Percentiles rank a stretch among this genome's conserved stretches.
Evolutionary conservation across 495 filamentous ascomycete genomes (phyloP).

Genomic region (Usnea hakonensis): DNA sequence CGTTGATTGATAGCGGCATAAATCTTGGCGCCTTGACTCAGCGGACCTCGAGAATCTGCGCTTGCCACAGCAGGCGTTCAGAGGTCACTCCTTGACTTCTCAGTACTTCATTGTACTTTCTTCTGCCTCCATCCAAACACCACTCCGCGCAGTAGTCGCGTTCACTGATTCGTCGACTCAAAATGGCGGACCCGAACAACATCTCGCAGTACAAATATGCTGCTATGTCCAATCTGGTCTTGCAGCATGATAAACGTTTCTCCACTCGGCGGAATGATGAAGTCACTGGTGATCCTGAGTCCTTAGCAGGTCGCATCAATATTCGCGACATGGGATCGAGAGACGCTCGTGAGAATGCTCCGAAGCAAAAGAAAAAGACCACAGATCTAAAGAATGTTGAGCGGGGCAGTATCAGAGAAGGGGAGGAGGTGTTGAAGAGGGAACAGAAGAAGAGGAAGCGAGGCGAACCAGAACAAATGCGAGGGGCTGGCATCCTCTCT

Average conservation of each 20-base stretch:
- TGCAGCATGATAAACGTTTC: constrained; percentile 97
- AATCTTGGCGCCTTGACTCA: background rate
- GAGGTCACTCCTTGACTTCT: background rate
- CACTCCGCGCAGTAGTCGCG: constrained; percentile 21
- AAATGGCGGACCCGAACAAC: constrained; percentile 84
- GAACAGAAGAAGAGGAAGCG: constrained; percentile 84
- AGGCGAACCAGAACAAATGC: constrained; percentile 60
- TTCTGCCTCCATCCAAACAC: background rate
- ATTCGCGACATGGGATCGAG: constrained; percentile 91
- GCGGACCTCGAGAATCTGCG: background rate
- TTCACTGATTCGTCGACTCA: constrained; percentile 26
- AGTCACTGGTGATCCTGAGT: constrained; percentile 94
- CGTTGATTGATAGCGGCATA: background rate
- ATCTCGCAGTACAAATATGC: constrained; percentile 99
- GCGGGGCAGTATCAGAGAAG: constrained; percentile 72
- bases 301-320: constrained; percentile 84
- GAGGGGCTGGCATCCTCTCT: constrained; percentile 74
- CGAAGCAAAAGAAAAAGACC: constrained; percentile 60
- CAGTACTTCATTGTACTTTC: background rate
- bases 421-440: constrained; percentile 75
- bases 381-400: constrained; percentile 59
- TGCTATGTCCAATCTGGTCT: constrained; percentile 99
- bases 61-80: background rate
- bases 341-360: constrained; percentile 68
- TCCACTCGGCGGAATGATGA: constrained; percentile 87